Evolutionary conservation across 1,284 basidiomycete genomes (phyloP), one percentile per base, ranked within the genome.

Genomic region (Cryptococcus wingfieldii): DNA sequence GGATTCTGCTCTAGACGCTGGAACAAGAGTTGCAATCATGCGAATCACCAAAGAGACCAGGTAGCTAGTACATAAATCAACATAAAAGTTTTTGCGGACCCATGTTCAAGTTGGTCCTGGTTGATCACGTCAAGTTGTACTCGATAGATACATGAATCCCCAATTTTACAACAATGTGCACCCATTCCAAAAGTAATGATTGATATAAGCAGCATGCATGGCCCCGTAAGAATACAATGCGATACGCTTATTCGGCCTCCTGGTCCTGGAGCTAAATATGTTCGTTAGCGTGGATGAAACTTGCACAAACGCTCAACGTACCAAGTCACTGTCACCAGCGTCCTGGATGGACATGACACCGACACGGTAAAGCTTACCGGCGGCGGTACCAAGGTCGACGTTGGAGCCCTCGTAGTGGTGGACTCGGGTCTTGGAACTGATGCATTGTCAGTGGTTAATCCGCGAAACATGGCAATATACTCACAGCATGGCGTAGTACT

Each of bases 401-500:
- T 99, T 98, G 67, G 92, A 92, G 69, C 95, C 95, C 69, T 88
- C 83, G 76, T 92, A 97, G 83, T 97, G 94, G 82, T 97, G 94
- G 52, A 97, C 93, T 61, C 87, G 85, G 59, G 94, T 97, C 84
- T 97, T 97, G 64, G 90, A 93, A 71, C 75, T 77, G 65, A 50
- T 16, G 44, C 9, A 25, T 6, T 8, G 31, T 34, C 31, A 34
- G 31, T 10, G 31, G 10, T 2, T 5, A 34, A 34, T 34, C 23
- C 13, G 19, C 34, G 14, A 54, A 13, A 34, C 13, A 23, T 38
- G 31, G 38, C 14, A 34, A 9, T 34, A 7, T n/a, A 75, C 71
- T 64, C 64, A 81, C 71, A 98, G 84, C 95, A 98, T 98, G 81
- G 96, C 96, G 79, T 98, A 98, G 84, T 98, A 99, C 84, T 99